These are phyloP conservation scores for Hypoxylon sp. DNA, from an alignment of 2,329 filamentous ascomycete species.

Conservation along the genomic window DNA sequence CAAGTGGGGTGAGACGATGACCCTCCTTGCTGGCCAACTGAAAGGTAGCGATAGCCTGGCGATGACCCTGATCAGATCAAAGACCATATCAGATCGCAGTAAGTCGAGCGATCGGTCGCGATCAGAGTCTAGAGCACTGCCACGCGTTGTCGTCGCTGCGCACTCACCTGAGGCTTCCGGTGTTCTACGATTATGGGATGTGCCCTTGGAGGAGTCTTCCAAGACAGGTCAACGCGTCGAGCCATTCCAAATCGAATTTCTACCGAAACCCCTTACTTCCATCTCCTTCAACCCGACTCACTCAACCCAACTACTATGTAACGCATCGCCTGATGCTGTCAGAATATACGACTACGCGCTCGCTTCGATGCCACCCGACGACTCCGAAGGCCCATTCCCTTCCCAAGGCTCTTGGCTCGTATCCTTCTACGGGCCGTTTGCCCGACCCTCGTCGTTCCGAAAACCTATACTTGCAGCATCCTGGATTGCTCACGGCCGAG, in stretches of 20 bases:
- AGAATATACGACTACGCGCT: conserved; percentile 74
- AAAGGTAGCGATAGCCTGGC: conserved; percentile 69
- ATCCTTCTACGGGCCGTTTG: conserved; percentile 72
- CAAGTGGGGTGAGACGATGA: conserved; percentile 74
- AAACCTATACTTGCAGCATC: conserved; percentile 74
- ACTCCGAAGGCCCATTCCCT: conserved; percentile 66
- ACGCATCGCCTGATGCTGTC: conserved; percentile 69
- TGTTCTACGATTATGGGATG: conserved; percentile 70
- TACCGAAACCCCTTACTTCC: conserved; percentile 67
- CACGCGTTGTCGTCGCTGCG: conserved; percentile 70
- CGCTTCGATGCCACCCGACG: conserved; percentile 67
- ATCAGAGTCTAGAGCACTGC: conserved; percentile 48
- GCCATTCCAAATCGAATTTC: conserved; percentile 73
- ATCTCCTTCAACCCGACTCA: conserved; percentile 74
- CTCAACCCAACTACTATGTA: conserved; percentile 70
- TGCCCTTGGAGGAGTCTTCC: conserved; percentile 63
- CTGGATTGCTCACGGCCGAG: conserved; percentile 73
- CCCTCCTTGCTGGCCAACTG: conserved; percentile 67
- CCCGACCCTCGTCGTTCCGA: conserved; percentile 64
- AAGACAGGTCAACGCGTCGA: conserved; percentile 56
- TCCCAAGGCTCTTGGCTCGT: conserved; percentile 75
- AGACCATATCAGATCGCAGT: conserved; percentile 53
- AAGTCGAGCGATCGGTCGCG: conserved; percentile 58
- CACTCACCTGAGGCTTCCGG: conserved; percentile 73
- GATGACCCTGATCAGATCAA: conserved; percentile 65